Conservation (phyloP, 306 rosid genomes). For the Begonia loranthoides region DNA sequence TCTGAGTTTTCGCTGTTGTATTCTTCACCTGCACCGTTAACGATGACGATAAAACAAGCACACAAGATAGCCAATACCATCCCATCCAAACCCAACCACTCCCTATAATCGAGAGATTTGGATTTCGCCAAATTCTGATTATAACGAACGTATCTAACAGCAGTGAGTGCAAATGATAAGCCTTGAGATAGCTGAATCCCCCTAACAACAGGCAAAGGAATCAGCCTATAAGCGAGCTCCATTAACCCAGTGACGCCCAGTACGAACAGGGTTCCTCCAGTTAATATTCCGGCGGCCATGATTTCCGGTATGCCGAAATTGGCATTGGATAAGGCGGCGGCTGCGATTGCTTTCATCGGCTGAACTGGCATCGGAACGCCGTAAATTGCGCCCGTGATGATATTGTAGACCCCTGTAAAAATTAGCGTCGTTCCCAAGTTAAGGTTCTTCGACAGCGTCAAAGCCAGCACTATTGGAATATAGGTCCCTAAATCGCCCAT, state of each 20-base stretch:
- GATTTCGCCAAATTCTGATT: slow-evolving; percentile 41
- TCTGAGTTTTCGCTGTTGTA: not conserved
- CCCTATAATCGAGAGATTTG: slow-evolving; percentile 21
- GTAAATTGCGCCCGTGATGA: slow-evolving; percentile 54
- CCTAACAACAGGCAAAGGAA: slow-evolving; percentile 51
- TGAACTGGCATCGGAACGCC: slow-evolving; percentile 88
- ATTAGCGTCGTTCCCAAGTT: slow-evolving; percentile 68
- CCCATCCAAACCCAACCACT: slow-evolving; percentile 67
- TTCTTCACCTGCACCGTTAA: slow-evolving; percentile 53
- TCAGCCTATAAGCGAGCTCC: slow-evolving; percentile 35
- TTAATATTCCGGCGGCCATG: slow-evolving; percentile 63
- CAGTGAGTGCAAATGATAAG: slow-evolving; percentile 52
- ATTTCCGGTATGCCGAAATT: slow-evolving; percentile 44
- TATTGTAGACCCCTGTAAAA: slow-evolving; percentile 54
- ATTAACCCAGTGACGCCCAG: slow-evolving; percentile 54
- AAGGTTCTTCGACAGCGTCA: slow-evolving; percentile 42
- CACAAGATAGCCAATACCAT: slow-evolving; percentile 39
- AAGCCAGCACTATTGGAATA: slow-evolving; percentile 57
- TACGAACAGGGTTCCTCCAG: slow-evolving; percentile 35
- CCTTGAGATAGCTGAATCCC: slow-evolving; percentile 77
- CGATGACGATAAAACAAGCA: slow-evolving; percentile 37
- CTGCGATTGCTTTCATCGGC: slow-evolving; percentile 77
- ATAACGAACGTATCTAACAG: slow-evolving; percentile 41
- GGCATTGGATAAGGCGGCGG: slow-evolving; percentile 40
- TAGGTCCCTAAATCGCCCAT: slow-evolving; percentile 78